These are phyloP conservation scores for Luzula sylvatica DNA, from an alignment of 176 grass and related monocot species.

Conservation along the genomic window DNA sequence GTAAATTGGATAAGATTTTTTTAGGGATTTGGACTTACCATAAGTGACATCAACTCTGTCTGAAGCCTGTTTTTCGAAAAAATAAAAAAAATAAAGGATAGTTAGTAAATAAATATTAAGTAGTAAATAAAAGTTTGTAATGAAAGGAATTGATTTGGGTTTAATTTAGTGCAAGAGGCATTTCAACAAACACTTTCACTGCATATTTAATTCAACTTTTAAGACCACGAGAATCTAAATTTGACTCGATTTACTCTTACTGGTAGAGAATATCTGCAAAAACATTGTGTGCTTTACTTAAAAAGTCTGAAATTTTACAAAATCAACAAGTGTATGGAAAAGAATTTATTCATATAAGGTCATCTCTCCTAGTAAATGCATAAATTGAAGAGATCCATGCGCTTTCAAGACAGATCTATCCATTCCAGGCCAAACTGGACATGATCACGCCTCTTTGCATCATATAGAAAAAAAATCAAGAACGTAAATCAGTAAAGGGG, in stretches of 20 bases:
- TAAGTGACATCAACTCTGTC: constrained; percentile 89
- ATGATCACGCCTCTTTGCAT: background rate
- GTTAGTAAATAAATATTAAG: background rate
- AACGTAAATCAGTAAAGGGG: background rate
- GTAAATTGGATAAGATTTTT: background rate
- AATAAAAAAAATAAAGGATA: background rate
- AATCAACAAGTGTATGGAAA: no score
- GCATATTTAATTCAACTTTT: background rate
- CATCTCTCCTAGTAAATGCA: background rate
- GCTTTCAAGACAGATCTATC: background rate
- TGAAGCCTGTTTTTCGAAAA: constrained; percentile 79
- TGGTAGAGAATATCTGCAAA: no score
- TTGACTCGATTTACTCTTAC: background rate
- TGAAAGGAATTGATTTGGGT: no score
- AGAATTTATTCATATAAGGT: no score
- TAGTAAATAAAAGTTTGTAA: background rate
- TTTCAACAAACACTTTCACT: background rate
- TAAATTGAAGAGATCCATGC: no score
- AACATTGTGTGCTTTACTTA: no score
- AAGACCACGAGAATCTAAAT: background rate
- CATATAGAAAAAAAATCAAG: background rate
- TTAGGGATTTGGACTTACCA: constrained; percentile 27
- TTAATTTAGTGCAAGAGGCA: background rate
- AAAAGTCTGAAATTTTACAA: no score
- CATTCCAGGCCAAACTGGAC: background rate